Conservation (phyloP, 1,139 yeast genomes). For the Diutina ranongensis region DNA sequence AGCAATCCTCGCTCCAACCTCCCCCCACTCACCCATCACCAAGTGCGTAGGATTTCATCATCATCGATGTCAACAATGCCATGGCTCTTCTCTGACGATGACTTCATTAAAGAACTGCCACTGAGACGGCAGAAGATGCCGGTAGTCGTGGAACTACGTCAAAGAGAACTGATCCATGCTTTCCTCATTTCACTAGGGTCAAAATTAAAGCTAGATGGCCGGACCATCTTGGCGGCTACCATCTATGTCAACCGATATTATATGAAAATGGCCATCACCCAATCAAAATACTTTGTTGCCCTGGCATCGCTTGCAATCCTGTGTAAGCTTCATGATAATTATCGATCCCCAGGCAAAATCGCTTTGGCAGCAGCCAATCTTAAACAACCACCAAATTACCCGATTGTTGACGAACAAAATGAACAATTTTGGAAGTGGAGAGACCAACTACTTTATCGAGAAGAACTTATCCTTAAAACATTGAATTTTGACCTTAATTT, state of each 20-base stretch:
- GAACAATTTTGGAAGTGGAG: slow-evolving; percentile 36
- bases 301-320: slow-evolving; percentile 35
- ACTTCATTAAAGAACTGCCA: slow-evolving; percentile 24
- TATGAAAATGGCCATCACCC: slow-evolving; percentile 32
- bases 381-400: slow-evolving; percentile 18
- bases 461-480: slow-evolving; percentile 29
- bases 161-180: slow-evolving; percentile 29
- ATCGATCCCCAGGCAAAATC: slow-evolving; percentile 32
- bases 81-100: slow-evolving; percentile 26
- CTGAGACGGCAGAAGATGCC: slow-evolving; percentile 89
- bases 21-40: background rate
- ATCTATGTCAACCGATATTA: slow-evolving; percentile 30
- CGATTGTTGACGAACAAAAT: slow-evolving; percentile 28
- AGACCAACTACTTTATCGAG: slow-evolving; percentile 33
- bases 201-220: slow-evolving; percentile 29
- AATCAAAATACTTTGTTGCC: slow-evolving; percentile 35
- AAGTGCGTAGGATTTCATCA: too few species aligned
- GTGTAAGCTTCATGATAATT: slow-evolving; percentile 32
- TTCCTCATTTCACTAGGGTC: slow-evolving; percentile 29
- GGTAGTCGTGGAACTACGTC: slow-evolving; percentile 47
- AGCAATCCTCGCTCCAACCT: background rate
- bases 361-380: slow-evolving; percentile 28
- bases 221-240: slow-evolving; percentile 33
- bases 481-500: slow-evolving; percentile 31
- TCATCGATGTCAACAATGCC: too few species aligned